A percentile compares a stretch with the other conserved stretches of the same genome.
Evolutionary conservation across 1,284 basidiomycete genomes (phyloP).

Genomic region (Dichomitus squalens): DNA sequence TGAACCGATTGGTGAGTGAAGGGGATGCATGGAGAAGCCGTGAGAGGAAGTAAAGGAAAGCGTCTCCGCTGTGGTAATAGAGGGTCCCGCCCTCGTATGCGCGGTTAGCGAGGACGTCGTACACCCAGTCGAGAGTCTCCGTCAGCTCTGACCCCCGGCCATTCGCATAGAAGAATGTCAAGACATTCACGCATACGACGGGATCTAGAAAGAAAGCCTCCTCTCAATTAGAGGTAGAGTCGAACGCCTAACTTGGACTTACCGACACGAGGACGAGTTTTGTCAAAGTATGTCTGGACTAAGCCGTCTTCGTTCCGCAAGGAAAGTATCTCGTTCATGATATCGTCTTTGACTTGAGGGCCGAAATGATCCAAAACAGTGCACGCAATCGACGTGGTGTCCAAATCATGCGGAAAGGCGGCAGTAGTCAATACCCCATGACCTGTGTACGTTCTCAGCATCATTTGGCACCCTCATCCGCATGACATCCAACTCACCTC

Average conservation of each 20-base stretch:
- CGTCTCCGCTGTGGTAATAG: constrained; percentile 55
- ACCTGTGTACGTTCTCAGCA: too few relatives aligned
- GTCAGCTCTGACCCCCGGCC: constrained; percentile 46
- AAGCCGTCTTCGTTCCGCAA: constrained; percentile 12
- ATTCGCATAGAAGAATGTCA: constrained; percentile 50
- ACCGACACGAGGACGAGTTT: constrained; percentile 18
- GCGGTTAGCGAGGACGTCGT: constrained; percentile 45
- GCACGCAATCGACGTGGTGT: constrained; percentile 26
- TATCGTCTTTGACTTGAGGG: background rate
- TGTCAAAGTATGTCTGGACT: constrained; percentile 12
- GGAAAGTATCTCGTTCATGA: constrained; percentile 14
- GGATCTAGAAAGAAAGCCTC: too few relatives aligned
- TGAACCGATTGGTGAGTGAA: constrained; percentile 35
- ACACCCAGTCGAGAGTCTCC: constrained; percentile 47
- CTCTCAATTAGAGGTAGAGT: too few relatives aligned
- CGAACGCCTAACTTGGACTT: too few relatives aligned
- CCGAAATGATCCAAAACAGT: background rate
- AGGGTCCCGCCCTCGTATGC: constrained; percentile 42
- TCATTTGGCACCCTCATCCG: too few relatives aligned
- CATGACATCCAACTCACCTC: too few relatives aligned
- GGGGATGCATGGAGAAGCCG: constrained; percentile 44
- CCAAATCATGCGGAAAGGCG: constrained; percentile 46
- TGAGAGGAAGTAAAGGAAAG: constrained; percentile 55
- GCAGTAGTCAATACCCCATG: background rate
- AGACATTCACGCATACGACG: constrained; percentile 49